Percentiles rank a stretch among this genome's conserved stretches.
Conservation (phyloP, 257 asterid genomes). For the Ballota nigra region DNA sequence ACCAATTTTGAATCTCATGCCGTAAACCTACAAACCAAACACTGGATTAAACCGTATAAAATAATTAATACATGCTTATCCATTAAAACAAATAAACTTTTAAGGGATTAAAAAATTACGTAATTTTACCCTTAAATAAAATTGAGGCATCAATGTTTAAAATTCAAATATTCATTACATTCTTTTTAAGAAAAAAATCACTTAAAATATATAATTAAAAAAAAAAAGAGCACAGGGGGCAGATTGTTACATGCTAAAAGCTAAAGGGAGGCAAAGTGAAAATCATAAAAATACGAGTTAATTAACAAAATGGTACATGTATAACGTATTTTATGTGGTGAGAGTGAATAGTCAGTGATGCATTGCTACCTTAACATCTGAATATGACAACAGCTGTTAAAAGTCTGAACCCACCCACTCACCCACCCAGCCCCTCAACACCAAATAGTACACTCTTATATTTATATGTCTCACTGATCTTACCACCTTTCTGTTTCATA, state of each 20-base stretch:
- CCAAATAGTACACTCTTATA: conserved; percentile 21
- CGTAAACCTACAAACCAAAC: no score
- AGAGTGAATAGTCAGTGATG: background rate
- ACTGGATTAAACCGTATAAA: no score
- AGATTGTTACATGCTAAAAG: background rate
- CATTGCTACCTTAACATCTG: conserved; percentile 28
- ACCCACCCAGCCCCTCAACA: background rate
- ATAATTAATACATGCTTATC: no score
- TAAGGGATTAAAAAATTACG: no score
- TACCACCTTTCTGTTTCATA: conserved; percentile 23
- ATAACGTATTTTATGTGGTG: background rate
- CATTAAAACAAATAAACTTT: no score
- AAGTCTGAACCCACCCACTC: conserved; percentile 22
- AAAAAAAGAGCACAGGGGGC: background rate
- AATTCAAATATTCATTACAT: background rate
- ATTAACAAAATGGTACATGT: background rate
- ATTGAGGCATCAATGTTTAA: background rate
- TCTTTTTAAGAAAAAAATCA: background rate
- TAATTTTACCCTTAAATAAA: no score
- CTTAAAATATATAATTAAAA: background rate
- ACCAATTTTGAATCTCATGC: no score
- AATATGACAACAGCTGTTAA: conserved; percentile 32
- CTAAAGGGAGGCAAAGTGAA: background rate
- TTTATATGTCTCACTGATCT: conserved; percentile 14
- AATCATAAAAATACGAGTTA: background rate